Base-by-base conservation (phyloP, 257 asterid species). In the Penstemon eatonii region DNA sequence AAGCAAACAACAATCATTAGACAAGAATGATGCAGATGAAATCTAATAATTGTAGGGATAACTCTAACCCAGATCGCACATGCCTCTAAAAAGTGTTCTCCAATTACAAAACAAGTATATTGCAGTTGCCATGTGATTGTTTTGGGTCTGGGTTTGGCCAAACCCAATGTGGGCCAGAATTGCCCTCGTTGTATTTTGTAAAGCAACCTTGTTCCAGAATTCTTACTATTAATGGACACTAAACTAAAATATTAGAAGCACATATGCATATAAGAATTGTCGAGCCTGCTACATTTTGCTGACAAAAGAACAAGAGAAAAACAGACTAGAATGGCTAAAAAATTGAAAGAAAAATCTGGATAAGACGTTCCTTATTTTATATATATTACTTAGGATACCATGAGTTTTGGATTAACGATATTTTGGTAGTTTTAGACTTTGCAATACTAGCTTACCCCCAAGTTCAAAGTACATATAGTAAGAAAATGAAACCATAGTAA, bases 1-100 rank as follows among this genome's bases (percentile, higher is more conserved):
- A 75, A 74, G 43, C 63, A 65, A 64, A 73, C 44, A 80, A 63
- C 51, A 63, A 60, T 39, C 18, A 70, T 75, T 53, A 79, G 82
- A 55, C 56, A 71, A 25, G 33, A 25, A 25, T 12, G 60, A 44
- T 9, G 56, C 61, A 60, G 42, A 67, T 41, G 47, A 44, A 52
- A 19, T 15, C 11, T 42, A 10, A 64, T 63, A 45, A 49, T 62
- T 37, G 42, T 6, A 37, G 41, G 11, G 7, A 25, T 25, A 25
- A 25, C 1, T 25, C 33, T 25, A 25, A 25, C 33, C 2, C 33
- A 25, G 33, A 25, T 25, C 33, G 33, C 33, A 25, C 33, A 25
- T 25, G 2, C 2, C 33, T 25, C 33, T 1, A 0, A 25, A 25
- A 25, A 25, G 33, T 25, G 33, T 25, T 2, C 33, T 25, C 33